phyloP scores from a whole-genome alignment of 169 alveolate genomes.

The Cystoisospora suis region DNA sequence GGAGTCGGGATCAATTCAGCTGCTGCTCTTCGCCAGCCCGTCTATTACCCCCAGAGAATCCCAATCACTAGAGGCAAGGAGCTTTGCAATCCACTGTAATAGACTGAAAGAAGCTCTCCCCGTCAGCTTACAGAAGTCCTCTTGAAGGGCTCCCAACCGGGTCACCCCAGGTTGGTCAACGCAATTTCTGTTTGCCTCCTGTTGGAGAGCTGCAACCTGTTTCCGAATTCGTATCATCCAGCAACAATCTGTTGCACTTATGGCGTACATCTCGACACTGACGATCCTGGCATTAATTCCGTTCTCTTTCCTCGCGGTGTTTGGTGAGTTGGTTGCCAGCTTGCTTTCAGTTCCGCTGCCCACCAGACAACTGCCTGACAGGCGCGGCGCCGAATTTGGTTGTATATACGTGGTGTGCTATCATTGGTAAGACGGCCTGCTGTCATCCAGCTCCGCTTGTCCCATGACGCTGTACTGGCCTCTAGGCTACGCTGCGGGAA shows the following conservation, averaged over 20 bases:
- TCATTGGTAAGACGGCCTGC: background rate
- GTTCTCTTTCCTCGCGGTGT: conserved; percentile 25
- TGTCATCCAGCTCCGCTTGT: background rate
- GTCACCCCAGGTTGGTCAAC: conserved; percentile 55
- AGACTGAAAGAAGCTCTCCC: background rate
- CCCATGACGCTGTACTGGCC: background rate
- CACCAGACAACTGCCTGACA: background rate
- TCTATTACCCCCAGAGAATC: background rate
- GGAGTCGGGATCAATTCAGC: background rate
- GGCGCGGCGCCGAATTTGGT: conserved; percentile 29
- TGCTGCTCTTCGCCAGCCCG: conserved; percentile 17
- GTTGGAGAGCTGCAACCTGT: too few relatives aligned
- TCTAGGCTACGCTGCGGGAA: conserved; percentile 22
- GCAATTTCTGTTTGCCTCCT: too few relatives aligned
- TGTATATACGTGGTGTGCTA: conserved; percentile 45
- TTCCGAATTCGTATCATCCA: too few relatives aligned
- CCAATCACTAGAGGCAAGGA: background rate
- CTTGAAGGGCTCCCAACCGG: conserved; percentile 41
- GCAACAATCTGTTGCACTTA: conserved; percentile 33
- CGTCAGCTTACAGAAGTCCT: conserved; percentile 16
- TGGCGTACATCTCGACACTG: background rate
- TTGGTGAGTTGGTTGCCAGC: background rate
- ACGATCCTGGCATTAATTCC: conserved; percentile 21
- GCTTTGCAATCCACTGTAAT: background rate
- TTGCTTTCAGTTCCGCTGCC: background rate